Evolutionary conservation across 495 filamentous ascomycete genomes (phyloP), one percentile per base, ranked within the genome.

Genomic region (Tuber umbilicatum): DNA sequence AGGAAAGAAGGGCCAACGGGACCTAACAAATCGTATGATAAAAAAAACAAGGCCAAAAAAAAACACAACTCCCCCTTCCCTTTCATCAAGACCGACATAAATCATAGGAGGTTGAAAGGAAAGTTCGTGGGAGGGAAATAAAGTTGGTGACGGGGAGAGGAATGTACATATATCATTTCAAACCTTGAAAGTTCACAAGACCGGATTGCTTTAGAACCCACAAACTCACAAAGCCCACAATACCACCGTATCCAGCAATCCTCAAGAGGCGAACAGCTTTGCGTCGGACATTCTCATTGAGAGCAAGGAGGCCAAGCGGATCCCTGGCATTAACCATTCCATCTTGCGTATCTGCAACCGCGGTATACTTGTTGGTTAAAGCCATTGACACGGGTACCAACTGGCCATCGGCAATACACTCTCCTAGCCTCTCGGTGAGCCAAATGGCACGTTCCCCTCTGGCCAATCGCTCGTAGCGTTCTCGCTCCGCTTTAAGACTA

Each of bases 401-500:
- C 4, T 87, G 90, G 1, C 92, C 91, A 76, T 94, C 91, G 27
- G 89, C 83, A 12, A 94, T 88, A 76, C 90, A 91, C 80, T 96
- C 91, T 41, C 88, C 87, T 2, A 97, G 83, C 77, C 88, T 86
- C 82, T 94, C 90, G 0, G 90, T 92, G 19, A 95, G 87, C 93
- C 93, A 96, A 23, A 91, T 84, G 17, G 91, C 91, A 40, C 92
- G 86, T 76, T 97, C 92, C n/a, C 86, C 87, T 7, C 87, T 85
- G 12, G 90, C 89, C 1, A 96, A 85, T 3, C 87, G 84, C 67
- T 92, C 90, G 74, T 92, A 97, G 81, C 91, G 86, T 37, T 90
- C 89, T 16, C 92, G 89, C 83, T 99, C 94, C 64, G 92, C 91
- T 38, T 90, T 88, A 7, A 97, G 84, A 78, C 91, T 94, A 69